Conservation (phyloP, 75 land plant species). For the Cunninghamia lanceolata region DNA sequence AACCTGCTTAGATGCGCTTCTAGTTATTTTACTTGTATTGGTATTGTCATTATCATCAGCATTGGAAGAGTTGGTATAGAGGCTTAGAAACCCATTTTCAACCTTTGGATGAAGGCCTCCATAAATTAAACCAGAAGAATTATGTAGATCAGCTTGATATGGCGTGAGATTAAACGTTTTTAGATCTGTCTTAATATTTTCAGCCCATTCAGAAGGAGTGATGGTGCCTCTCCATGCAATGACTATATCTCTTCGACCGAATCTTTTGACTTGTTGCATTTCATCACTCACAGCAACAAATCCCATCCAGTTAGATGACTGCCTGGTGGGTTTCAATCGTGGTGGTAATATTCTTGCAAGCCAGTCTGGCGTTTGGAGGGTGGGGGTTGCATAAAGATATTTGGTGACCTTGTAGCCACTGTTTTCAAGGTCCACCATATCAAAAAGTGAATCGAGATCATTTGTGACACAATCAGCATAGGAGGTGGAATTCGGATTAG, state of each 20-base stretch:
- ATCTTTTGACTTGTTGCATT: slow-evolving; percentile 7
- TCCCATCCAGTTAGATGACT: slow-evolving; percentile 62
- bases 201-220: slow-evolving; percentile 59
- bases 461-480: slow-evolving; percentile 23
- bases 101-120: neutral
- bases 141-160: neutral
- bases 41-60: neutral
- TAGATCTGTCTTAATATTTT: slow-evolving; percentile 36
- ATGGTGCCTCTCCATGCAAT: slow-evolving; percentile 60
- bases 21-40: neutral
- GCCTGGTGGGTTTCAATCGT: slow-evolving; percentile 10
- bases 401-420: slow-evolving; percentile 35
- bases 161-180: neutral
- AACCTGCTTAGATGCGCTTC: slow-evolving; percentile 33
- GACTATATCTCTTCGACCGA: slow-evolving; percentile 51
- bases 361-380: too few species aligned
- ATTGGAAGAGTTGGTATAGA: slow-evolving; percentile 32
- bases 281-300: slow-evolving; percentile 58
- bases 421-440: slow-evolving; percentile 20
- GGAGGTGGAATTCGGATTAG: slow-evolving; percentile 17
- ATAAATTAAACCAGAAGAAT: neutral
- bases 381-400: slow-evolving; percentile 66
- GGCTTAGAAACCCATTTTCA: slow-evolving; percentile 40
- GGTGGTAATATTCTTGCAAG: slow-evolving; percentile 13
- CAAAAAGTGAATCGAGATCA: slow-evolving; percentile 38